Evolutionary conservation across 441 rosid genomes (phyloP), one percentile per base, ranked within the genome.

Genomic region (Manihot esculenta): DNA sequence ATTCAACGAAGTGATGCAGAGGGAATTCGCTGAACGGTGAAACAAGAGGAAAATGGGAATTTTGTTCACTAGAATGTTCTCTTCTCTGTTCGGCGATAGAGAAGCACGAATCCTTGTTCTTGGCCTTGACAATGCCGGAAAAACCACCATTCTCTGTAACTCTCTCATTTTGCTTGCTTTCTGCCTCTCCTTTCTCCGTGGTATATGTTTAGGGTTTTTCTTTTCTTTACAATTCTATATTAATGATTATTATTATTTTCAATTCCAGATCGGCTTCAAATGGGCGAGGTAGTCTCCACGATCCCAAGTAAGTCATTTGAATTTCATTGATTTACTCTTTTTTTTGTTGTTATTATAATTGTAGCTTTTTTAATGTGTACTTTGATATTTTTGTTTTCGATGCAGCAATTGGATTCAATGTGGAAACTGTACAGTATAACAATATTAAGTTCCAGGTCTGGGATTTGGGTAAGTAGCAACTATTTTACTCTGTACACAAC

Each of bases 341-440:
- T 2, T 35, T 35, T 6, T 35, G 41, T 35, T 35, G 7, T 35
- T 35, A 4, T 35, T 35, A 35, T 30, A 35, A 35, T 5, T 35
- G 7, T 35, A 35, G 7, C 7, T 35, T 35, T 2, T 35, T 64
- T 55, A 27, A 41, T 55, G 66, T 49, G 35, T 35, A 57, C 21
- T 61, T 45, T 60, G 3, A 38, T 38, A 42, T 12, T 62, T 69
- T 27, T 65, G 48, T 58, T 72, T 69, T 2, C 48, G 66, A 17
- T 81, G 86, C 83, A 92, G 96, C 96, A 42, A 92, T 92, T 83
- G 97, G 97, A 56, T 92, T 92, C 49, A 92, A 91, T 77, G 97
- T 91, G 27, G 97, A 91, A 82, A 91, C 94, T 7, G 88, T 91
- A 35, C 88, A 87, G 80, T 87, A 90, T 78, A 90, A 92, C 68